Evolutionary conservation across 371 early-diverging fungal species (phyloP).

Genomic region (Mortierella polycephala): DNA sequence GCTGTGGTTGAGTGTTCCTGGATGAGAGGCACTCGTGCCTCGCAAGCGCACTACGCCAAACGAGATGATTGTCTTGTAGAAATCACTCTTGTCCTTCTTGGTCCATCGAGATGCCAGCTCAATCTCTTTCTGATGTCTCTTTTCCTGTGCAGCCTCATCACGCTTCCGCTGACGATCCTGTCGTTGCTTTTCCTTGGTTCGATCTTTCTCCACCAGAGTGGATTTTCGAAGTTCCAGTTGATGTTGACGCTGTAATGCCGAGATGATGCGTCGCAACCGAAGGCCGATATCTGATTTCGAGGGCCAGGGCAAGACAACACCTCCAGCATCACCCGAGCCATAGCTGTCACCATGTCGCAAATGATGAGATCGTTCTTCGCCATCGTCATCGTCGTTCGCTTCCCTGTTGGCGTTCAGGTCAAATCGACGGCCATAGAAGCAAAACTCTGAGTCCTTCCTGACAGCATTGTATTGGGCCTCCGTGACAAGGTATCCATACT

Average conservation of each 20-base stretch:
- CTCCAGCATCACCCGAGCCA: constrained; percentile 5
- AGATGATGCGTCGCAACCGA: constrained; percentile 76
- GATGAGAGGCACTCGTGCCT: not conserved
- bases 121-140: constrained; percentile 56
- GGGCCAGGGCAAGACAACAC: constrained; percentile 64
- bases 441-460: constrained; percentile 76
- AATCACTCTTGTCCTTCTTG: constrained; percentile 77
- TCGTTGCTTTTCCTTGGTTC: constrained; percentile 51
- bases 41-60: constrained; percentile 70
- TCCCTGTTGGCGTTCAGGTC: constrained; percentile 55
- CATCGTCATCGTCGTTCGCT: constrained; percentile 51
- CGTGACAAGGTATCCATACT: constrained; percentile 76
- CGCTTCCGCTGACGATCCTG: constrained; percentile 59
- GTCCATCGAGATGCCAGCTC: constrained; percentile 70
- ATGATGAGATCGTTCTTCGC: constrained; percentile 40
- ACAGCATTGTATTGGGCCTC: constrained; percentile 73
- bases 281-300: constrained; percentile 77
- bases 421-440: constrained; percentile 69
- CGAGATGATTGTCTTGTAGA: constrained; percentile 74
- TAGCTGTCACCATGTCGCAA: constrained; percentile 5
- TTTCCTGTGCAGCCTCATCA: constrained; percentile 60
- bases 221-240: constrained; percentile 56
- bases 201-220: constrained; percentile 55
- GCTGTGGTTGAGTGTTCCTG: constrained; percentile 13
- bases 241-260: constrained; percentile 72